Evolutionary conservation across 352 stramenopile species (phyloP), one percentile per base, ranked within the genome.

Genomic region (Aphanomyces cochlioides): DNA sequence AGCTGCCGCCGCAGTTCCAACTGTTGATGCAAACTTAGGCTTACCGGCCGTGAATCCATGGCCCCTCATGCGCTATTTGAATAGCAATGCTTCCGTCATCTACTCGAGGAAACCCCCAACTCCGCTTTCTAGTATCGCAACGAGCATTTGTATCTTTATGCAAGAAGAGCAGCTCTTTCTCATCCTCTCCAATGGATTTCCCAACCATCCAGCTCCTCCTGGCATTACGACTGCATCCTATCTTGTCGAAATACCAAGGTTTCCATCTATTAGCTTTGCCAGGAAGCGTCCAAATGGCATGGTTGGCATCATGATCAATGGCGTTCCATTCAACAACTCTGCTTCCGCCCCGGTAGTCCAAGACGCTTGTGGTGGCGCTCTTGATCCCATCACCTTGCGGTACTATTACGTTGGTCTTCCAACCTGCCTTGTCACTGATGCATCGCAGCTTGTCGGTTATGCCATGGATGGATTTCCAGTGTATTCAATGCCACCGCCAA

Each of bases 151-250:
- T 40, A 80, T 78, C 2, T 79, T 87, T 47, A 77, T 74, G 0
- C 74, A 86, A 6, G 74, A 81, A 40, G 72, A 68, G 50, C 19
- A n/a, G 38, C 76, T 79, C 15, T 74, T 83, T 34, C 77, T 77
- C 17, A 78, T 92, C 13, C 87, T 87, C 66, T 83, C 78, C 72
- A 89, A 89, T n/a, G 81, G 82, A 1, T 66, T 90, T n/a, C 84
- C 84, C 7, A 75, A 74, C 17, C 78, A 90, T 17, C 19, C 39
- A 4, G 80, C 64, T 15, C 6, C 69, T 1, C 17, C 19, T 0
- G 10, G 48, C 10, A 34, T 64, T 3, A 17, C 17, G 0, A 6
- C 61, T 1, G 71, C n/a, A 53, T 39, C 75, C 21, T 86, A 88
- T 45, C 87, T 91, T 50, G 78, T 90, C 56, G 82, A 87, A 64